phyloP scores from a whole-genome alignment of 306 rosid genomes.

The Cicer yamashitae region DNA sequence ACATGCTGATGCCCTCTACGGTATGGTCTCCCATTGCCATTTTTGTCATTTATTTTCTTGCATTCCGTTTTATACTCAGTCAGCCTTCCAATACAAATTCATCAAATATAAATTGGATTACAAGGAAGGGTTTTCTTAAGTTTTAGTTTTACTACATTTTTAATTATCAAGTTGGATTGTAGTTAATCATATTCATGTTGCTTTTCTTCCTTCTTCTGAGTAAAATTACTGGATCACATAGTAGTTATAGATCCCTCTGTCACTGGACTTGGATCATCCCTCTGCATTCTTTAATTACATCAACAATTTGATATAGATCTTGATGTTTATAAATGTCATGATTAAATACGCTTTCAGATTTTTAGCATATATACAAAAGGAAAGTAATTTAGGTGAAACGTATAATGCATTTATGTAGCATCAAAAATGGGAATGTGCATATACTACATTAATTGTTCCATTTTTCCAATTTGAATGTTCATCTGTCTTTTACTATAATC shows the following conservation, averaged over 20 bases:
- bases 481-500: neutral
- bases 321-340: slow-evolving; percentile 14
- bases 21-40: slow-evolving; percentile 53
- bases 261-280: too few species aligned
- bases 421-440: neutral
- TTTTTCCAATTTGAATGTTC: slow-evolving; percentile 2
- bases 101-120: slow-evolving; percentile 13
- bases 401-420: neutral
- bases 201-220: too few species aligned
- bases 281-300: neutral
- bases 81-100: slow-evolving; percentile 14
- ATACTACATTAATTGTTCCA: slow-evolving; percentile 8
- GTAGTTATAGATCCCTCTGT: neutral
- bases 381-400: slow-evolving; percentile 12
- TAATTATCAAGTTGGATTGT: slow-evolving; percentile 4
- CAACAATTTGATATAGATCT: neutral
- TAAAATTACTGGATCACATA: slow-evolving; percentile 21
- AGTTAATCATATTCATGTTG: neutral
- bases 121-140: neutral
- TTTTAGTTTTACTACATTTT: neutral
- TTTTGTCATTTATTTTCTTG: slow-evolving; percentile 17
- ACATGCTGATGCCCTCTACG: slow-evolving; percentile 62
- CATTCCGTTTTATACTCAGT: slow-evolving; percentile 23
- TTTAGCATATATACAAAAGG: slow-evolving; percentile 4
- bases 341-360: slow-evolving; percentile 18